Percentiles rank a stretch among this genome's conserved stretches.
These are phyloP conservation scores for Aeminium ludgeri DNA, from an alignment of 495 filamentous ascomycete genomes.

Conservation along the genomic window DNA sequence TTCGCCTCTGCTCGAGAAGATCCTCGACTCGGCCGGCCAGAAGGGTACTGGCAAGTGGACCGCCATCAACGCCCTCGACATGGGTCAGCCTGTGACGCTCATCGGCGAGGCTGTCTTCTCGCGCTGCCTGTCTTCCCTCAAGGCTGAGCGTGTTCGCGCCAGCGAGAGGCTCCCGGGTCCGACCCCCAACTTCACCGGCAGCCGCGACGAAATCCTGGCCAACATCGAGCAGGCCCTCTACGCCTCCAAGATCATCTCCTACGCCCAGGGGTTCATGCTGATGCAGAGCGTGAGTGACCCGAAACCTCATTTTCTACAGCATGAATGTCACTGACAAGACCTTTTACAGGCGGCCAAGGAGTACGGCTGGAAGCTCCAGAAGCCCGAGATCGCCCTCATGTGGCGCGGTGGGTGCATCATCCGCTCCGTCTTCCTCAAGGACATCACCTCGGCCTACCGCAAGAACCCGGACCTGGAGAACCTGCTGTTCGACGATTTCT, in stretches of 20 bases:
- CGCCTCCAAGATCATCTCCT: conserved; percentile 98
- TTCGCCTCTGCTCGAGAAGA: conserved; percentile 86
- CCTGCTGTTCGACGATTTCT: conserved; percentile 95
- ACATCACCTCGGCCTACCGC: conserved; percentile 95
- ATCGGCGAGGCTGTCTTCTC: conserved; percentile 95
- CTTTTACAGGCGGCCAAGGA: conserved; percentile 71
- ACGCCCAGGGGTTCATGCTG: conserved; percentile 99
- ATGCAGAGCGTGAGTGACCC: conserved; percentile 72
- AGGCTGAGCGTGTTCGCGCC: conserved; percentile 79
- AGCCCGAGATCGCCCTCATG: conserved; percentile 98
- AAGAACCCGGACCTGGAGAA: conserved; percentile 91
- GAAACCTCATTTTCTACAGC: conserved; percentile 31
- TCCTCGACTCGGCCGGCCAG: conserved; percentile 94
- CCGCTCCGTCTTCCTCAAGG: conserved; percentile 98
- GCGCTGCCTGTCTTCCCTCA: conserved; percentile 83
- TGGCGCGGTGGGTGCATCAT: conserved; percentile 99
- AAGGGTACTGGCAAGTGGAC: conserved; percentile 99
- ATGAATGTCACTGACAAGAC: not conserved
- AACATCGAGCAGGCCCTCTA: conserved; percentile 98
- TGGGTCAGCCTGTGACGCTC: conserved; percentile 96
- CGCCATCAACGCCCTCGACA: conserved; percentile 93
- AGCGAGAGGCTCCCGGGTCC: conserved; percentile 62
- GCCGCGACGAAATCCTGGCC: conserved; percentile 83
- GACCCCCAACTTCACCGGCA: conserved; percentile 61
- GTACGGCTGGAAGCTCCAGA: conserved; percentile 97